phyloP scores from a whole-genome alignment of 2,329 filamentous ascomycete species.

The Ambrosiella xylebori region DNA sequence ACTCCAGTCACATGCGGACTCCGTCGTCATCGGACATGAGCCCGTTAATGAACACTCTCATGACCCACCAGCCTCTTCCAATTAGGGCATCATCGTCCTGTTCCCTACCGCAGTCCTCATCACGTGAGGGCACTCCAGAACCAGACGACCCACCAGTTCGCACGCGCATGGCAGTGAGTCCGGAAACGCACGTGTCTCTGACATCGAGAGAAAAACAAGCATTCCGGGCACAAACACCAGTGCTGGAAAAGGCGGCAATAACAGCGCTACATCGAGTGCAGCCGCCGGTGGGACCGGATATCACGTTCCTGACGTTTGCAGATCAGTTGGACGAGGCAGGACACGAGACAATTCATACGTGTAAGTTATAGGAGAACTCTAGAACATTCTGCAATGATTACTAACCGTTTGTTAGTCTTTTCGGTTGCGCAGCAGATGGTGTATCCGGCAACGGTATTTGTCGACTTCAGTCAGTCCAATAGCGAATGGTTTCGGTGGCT shows the following conservation, averaged over 20 bases:
- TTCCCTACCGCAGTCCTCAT: neutral
- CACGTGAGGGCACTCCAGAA: neutral
- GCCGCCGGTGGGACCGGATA: conserved; percentile 3
- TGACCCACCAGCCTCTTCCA: neutral
- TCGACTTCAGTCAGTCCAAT: conserved; percentile 10
- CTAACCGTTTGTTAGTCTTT: conserved; percentile 8
- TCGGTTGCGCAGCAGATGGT: conserved; percentile 11
- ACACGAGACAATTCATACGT: conserved; percentile 10
- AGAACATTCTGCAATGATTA: neutral
- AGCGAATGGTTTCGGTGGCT: conserved; percentile 11
- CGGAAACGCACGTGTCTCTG: neutral
- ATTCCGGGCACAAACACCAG: conserved; percentile 7
- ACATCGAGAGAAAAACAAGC: conserved; percentile 3
- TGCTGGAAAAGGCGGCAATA: conserved; percentile 6
- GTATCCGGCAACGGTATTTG: conserved; percentile 11
- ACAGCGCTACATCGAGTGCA: neutral
- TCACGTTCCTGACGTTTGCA: conserved; percentile 4
- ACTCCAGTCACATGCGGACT: too few species aligned
- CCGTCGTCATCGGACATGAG: too few species aligned
- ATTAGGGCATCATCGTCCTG: neutral
- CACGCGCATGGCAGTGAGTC: conserved; percentile 7
- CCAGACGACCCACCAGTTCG: conserved; percentile 3
- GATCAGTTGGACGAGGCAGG: neutral
- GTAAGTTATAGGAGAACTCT: neutral
- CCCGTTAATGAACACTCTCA: neutral